A percentile compares a stretch with the other conserved stretches of the same genome.
Evolutionary conservation across 73 alveolate genomes (phyloP).

Genomic region (Paramecium sonneborni): DNA sequence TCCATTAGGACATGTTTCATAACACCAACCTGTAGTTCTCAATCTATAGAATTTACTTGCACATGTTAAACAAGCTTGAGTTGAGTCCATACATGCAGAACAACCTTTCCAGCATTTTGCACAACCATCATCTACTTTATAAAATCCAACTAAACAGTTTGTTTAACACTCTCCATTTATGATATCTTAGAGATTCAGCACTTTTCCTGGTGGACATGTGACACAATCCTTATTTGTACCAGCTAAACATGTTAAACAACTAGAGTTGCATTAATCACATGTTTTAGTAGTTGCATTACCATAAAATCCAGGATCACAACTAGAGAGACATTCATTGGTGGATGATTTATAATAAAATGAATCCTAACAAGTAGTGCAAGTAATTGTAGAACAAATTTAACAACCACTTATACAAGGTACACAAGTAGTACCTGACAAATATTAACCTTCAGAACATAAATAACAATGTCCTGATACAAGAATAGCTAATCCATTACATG

Average conservation of each 20-base stretch:
- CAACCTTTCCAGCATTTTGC: background rate
- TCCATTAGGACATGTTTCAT: background rate
- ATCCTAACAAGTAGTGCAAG: background rate
- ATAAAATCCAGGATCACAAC: background rate
- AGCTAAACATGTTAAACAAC: background rate
- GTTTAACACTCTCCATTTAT: background rate
- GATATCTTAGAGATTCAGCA: background rate
- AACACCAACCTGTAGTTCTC: background rate
- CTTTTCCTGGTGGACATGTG: background rate
- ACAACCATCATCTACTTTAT: background rate
- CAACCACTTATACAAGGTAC: background rate
- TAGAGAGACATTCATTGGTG: background rate
- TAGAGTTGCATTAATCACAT: background rate
- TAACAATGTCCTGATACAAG: background rate
- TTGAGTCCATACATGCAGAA: background rate
- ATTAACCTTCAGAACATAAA: background rate
- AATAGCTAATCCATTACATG: background rate
- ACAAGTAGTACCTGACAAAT: background rate
- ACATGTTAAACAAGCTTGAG: constrained; percentile 6
- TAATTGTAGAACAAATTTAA: background rate
- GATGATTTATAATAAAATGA: background rate
- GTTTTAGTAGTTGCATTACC: background rate
- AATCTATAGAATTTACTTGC: background rate
- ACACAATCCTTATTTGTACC: background rate
- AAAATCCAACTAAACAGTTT: background rate